A percentile compares a stretch with the other conserved stretches of the same genome.
Evolutionary conservation across 768 basidiomycete genomes (phyloP).

Genomic region (Arthromyces matolae): DNA sequence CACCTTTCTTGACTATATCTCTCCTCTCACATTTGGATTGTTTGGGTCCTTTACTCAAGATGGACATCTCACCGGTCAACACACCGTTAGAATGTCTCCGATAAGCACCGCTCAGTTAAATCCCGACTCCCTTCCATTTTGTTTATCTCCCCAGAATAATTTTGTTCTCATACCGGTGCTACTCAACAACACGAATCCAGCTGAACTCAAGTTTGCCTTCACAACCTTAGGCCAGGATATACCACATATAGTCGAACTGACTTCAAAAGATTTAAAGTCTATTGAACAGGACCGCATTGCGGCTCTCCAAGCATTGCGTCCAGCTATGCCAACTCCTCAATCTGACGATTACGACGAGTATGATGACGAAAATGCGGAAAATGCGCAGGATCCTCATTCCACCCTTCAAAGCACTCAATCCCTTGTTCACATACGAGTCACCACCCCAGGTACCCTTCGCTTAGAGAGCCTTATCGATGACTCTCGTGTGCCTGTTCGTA

Average conservation of each 20-base stretch:
- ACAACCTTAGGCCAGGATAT: conserved; percentile 55
- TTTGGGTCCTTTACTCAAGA: conserved; percentile 44
- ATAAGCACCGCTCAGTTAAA: conserved; percentile 92
- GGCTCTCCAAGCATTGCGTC: conserved; percentile 41
- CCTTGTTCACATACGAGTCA: conserved; percentile 66
- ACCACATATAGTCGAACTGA: conserved; percentile 53
- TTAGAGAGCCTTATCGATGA: conserved; percentile 72
- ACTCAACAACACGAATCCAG: conserved; percentile 85
- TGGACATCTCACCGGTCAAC: conserved; percentile 73
- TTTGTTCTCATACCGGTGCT: conserved; percentile 75
- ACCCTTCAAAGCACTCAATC: conserved; percentile 72
- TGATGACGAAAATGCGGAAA: conserved; percentile 55
- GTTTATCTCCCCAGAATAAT: conserved; percentile 52
- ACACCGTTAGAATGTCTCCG: conserved; percentile 89
- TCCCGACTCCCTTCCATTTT: conserved; percentile 69
- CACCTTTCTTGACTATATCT: conserved; percentile 45
- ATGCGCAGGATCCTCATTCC: conserved; percentile 29
- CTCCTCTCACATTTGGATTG: conserved; percentile 48
- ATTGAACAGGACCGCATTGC: conserved; percentile 62
- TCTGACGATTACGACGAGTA: conserved; percentile 64
- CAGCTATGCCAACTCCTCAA: conserved; percentile 27
- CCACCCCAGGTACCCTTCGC: conserved; percentile 69
- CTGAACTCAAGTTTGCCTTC: conserved; percentile 67
- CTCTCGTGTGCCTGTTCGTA: conserved; percentile 67
- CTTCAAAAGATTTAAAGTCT: conserved; percentile 59